Conservation (phyloP, 768 basidiomycete species). For the Rhodotorula diobovata region DNA sequence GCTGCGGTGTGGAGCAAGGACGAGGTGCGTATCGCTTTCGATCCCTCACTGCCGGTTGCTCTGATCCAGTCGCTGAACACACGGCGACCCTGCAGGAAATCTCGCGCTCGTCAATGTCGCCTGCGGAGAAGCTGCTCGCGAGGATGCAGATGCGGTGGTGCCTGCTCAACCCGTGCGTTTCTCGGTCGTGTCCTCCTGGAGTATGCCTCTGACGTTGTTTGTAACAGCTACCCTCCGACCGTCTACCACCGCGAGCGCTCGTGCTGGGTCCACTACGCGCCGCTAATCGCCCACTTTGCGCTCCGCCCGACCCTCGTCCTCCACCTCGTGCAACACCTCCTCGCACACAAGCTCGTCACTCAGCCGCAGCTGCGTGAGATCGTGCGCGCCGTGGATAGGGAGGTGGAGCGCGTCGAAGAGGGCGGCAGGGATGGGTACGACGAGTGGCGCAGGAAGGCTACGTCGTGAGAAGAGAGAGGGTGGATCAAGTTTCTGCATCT, state of each 20-base stretch:
- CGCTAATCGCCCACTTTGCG: constrained; percentile 6
- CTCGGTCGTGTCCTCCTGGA: too few relatives aligned
- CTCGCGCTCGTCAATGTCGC: neutral
- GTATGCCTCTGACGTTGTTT: neutral
- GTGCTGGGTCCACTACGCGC: constrained; percentile 18
- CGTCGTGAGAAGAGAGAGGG: neutral
- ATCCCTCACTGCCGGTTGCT: too few relatives aligned
- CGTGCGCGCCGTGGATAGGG: neutral
- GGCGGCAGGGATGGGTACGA: constrained; percentile 2
- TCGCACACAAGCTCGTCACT: neutral
- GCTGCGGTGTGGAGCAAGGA: neutral
- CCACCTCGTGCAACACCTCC: constrained; percentile 2
- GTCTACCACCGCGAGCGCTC: constrained; percentile 7
- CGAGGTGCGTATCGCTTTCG: neutral
- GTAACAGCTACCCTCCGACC: constrained; percentile 9
- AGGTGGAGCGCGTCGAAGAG: neutral
- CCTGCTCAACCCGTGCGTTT: constrained; percentile 19
- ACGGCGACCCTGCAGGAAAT: neutral
- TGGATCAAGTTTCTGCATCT: neutral
- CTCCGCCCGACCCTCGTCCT: constrained; percentile 7
- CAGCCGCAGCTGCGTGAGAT: neutral
- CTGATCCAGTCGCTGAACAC: too few relatives aligned
- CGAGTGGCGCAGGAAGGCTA: neutral
- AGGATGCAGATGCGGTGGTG: constrained; percentile 3
- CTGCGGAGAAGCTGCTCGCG: neutral